These are phyloP conservation scores for Selenicereus undatus DNA, from an alignment of 148 eudicot genomes.

Conservation along the genomic window DNA sequence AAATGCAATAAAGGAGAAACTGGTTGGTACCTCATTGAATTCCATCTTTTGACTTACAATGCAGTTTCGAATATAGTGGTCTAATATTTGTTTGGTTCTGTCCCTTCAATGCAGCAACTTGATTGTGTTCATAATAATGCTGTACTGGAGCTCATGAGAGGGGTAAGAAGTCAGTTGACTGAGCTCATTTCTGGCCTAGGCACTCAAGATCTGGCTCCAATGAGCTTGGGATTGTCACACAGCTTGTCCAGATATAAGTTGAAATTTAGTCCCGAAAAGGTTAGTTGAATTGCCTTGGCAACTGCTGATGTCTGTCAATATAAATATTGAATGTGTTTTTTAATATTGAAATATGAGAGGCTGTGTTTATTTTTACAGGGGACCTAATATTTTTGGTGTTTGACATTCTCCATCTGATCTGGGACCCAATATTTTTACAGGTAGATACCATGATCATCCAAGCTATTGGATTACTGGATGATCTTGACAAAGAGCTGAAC, in stretches of 20 bases:
- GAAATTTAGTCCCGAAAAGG: constrained; percentile 96
- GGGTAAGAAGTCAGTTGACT: constrained; percentile 81
- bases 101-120: constrained; percentile 54
- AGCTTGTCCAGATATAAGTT: constrained; percentile 86
- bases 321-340: background rate
- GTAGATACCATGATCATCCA: constrained; percentile 98
- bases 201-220: constrained; percentile 87
- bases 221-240: constrained; percentile 99
- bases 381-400: background rate
- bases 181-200: constrained; percentile 88
- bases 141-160: constrained; percentile 93
- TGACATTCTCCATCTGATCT: background rate
- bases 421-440: constrained; percentile 26
- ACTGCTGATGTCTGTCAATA: background rate
- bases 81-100: constrained; percentile 10
- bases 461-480: constrained; percentile 94
- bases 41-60: background rate
- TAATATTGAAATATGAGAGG: background rate
- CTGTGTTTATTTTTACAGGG: background rate
- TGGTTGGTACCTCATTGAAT: constrained; percentile 38
- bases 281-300: constrained; percentile 14
- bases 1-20: constrained; percentile 79
- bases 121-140: constrained; percentile 82
- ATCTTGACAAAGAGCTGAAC: constrained; percentile 93
- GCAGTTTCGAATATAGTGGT: background rate